These are phyloP conservation scores for Ophiostoma populinum DNA, from an alignment of 2,329 filamentous ascomycete species.

Conservation along the genomic window DNA sequence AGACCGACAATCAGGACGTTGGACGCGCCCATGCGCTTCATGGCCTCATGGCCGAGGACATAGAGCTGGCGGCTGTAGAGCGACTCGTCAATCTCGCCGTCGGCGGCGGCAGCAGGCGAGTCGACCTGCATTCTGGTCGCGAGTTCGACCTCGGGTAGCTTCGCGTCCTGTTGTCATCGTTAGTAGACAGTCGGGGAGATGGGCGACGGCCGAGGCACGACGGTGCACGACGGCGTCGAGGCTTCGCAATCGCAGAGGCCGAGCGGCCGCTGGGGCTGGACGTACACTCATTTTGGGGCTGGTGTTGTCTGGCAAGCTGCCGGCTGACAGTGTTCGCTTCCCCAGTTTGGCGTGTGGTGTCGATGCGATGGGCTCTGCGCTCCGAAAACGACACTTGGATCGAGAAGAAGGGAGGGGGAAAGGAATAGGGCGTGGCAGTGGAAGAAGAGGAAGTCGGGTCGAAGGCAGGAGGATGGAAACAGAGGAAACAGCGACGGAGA, in stretches of 20 bases:
- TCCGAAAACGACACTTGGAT: background rate
- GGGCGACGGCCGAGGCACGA: too few species aligned
- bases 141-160: conserved; percentile 41
- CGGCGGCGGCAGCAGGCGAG: conserved; percentile 33
- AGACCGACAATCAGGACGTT: conserved; percentile 85
- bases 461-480: conserved; percentile 3
- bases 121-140: conserved; percentile 50
- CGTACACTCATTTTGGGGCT: conserved; percentile 47
- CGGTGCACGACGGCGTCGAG: too few species aligned
- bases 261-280: conserved; percentile 9
- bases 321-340: conserved; percentile 50
- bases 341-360: conserved; percentile 30
- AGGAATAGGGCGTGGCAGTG: too few species aligned
- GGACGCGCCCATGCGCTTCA: conserved; percentile 97
- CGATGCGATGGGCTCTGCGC: background rate
- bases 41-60: conserved; percentile 60
- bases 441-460: too few species aligned
- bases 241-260: background rate
- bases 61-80: conserved; percentile 61
- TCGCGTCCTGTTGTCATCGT: conserved; percentile 25
- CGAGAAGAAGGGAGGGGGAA: background rate
- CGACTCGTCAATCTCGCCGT: conserved; percentile 50
- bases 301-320: conserved; percentile 36
- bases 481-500: background rate
- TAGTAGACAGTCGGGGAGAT: too few species aligned